Conservation (phyloP, 2,329 filamentous ascomycete species). For the Ophiostoma sp. region DNA sequence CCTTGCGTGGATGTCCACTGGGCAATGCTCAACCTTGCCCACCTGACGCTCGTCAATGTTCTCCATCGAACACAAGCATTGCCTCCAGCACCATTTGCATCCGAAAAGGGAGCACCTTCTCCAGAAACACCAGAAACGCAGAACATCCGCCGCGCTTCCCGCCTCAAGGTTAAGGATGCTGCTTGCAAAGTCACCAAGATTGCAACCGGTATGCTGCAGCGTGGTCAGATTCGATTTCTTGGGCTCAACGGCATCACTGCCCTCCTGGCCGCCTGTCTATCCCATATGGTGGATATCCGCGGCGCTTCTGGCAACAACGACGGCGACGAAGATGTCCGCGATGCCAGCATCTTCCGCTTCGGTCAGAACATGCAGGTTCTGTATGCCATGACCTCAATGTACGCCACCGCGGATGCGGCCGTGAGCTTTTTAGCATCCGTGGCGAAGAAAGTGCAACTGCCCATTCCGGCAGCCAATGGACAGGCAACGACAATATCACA, state of each 20-base stretch:
- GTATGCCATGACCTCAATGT: constrained; percentile 12
- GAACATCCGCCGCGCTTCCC: neutral
- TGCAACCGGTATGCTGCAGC: neutral
- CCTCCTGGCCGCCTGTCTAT: constrained; percentile 11
- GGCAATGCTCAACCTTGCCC: constrained; percentile 14
- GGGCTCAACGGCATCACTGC: constrained; percentile 21
- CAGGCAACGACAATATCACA: neutral
- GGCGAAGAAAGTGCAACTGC: neutral
- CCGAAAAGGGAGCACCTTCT: neutral
- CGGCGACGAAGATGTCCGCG: constrained; percentile 18
- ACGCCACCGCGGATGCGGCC: constrained; percentile 10
- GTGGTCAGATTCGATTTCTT: constrained; percentile 19
- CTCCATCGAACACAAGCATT: constrained; percentile 15
- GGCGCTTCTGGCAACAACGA: neutral
- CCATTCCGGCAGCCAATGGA: neutral
- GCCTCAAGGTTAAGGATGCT: constrained; percentile 17
- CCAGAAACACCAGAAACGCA: neutral
- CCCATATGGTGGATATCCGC: constrained; percentile 23
- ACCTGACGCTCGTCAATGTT: constrained; percentile 15
- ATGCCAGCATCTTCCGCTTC: constrained; percentile 20
- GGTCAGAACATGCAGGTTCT: constrained; percentile 19
- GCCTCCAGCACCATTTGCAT: neutral
- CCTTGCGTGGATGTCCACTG: constrained; percentile 15
- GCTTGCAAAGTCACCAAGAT: constrained; percentile 18
- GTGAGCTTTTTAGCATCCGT: neutral